Evolutionary conservation across 257 asterid species (phyloP).

Genomic region (Nicotiana attenuata): DNA sequence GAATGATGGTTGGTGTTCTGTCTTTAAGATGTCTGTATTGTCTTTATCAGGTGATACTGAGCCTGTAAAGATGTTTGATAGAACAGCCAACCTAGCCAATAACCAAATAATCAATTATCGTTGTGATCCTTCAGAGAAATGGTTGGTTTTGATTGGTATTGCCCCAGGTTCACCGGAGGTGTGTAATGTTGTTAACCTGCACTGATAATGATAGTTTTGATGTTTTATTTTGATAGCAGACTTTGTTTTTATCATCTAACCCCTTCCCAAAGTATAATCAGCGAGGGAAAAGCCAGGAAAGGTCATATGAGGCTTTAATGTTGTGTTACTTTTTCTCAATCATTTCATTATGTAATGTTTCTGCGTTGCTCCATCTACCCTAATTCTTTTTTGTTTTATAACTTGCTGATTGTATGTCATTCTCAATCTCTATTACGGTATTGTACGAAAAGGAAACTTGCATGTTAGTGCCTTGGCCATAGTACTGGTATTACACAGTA

Average conservation of each 20-base stretch:
- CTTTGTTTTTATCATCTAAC: conserved; percentile 5
- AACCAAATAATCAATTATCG: conserved; percentile 92
- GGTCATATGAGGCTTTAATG: background rate
- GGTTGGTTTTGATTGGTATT: conserved; percentile 96
- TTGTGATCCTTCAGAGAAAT: conserved; percentile 96
- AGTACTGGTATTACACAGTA: background rate
- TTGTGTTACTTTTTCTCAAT: background rate
- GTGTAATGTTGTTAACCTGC: conserved; percentile 14
- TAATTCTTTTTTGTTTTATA: background rate
- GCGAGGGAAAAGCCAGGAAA: background rate
- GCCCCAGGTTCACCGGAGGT: conserved; percentile 99
- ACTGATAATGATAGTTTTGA: background rate
- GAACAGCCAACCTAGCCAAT: conserved; percentile 88
- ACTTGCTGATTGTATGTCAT: background rate
- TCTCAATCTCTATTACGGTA: background rate
- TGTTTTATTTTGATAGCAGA: background rate
- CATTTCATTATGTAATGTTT: background rate
- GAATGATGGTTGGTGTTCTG: conserved; percentile 5
- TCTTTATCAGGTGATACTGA: conserved; percentile 72
- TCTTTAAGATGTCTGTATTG: conserved; percentile 10
- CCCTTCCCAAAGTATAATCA: background rate
- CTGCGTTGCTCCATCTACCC: background rate
- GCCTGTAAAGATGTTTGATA: conserved; percentile 92
- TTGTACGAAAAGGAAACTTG: background rate
- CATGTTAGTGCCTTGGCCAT: conserved; percentile 5